Conservation (phyloP, 2,329 filamentous ascomycete genomes). For the Fusarium sp. region DNA sequence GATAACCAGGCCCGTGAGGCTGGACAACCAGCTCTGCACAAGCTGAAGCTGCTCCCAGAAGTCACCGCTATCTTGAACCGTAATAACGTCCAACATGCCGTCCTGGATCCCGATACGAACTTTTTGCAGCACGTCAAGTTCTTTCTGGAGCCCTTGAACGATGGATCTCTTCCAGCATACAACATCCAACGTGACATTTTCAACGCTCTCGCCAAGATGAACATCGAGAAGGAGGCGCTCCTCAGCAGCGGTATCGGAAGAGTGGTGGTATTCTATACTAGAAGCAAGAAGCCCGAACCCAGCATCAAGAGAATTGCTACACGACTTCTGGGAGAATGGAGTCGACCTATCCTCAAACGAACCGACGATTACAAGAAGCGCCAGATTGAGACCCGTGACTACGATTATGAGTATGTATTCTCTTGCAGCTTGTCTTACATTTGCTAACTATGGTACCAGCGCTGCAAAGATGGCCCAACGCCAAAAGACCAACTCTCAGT, state of each 20-base stretch:
- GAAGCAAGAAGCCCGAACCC: slow-evolving; percentile 88
- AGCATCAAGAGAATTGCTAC: slow-evolving; percentile 95
- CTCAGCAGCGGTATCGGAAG: slow-evolving; percentile 95
- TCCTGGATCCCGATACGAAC: slow-evolving; percentile 95
- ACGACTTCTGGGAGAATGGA: slow-evolving; percentile 94
- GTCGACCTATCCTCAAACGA: slow-evolving; percentile 90
- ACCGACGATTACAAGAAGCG: slow-evolving; percentile 96
- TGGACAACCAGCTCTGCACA: slow-evolving; percentile 87
- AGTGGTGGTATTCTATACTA: slow-evolving; percentile 96
- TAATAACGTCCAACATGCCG: slow-evolving; percentile 84
- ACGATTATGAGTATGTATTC: slow-evolving; percentile 69
- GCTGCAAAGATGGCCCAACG: slow-evolving; percentile 67
- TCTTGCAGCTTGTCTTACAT: background rate
- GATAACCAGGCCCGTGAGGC: slow-evolving; percentile 86
- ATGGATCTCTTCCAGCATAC: slow-evolving; percentile 94
- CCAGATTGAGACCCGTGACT: slow-evolving; percentile 72
- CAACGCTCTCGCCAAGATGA: slow-evolving; percentile 80
- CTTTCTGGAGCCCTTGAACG: slow-evolving; percentile 95
- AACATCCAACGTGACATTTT: slow-evolving; percentile 98
- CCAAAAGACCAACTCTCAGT: slow-evolving; percentile 61
- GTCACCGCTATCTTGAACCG: slow-evolving; percentile 90
- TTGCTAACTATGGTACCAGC: slow-evolving; percentile 51
- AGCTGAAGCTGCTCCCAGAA: slow-evolving; percentile 92
- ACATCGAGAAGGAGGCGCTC: slow-evolving; percentile 90
- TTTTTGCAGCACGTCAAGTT: slow-evolving; percentile 95